Percentiles rank a stretch among this genome's conserved stretches.
These are phyloP conservation scores for Cenchrus fungigraminus DNA, from an alignment of 176 grass and related monocot species.

Conservation along the genomic window DNA sequence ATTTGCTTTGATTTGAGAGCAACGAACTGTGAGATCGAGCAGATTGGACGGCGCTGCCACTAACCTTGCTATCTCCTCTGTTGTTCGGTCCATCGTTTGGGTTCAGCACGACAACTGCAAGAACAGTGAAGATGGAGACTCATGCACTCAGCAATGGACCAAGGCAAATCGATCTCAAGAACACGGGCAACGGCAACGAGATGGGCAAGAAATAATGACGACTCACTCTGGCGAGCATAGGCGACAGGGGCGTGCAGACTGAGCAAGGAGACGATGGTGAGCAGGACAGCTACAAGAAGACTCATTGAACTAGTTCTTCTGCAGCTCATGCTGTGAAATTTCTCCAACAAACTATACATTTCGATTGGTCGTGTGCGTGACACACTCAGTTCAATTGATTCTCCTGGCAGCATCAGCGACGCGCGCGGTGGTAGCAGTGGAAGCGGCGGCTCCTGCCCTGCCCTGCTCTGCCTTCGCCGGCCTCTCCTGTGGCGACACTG, in stretches of 20 bases:
- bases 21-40: background rate
- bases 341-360: background rate
- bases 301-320: background rate
- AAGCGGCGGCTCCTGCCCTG: no score
- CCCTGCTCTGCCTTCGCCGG: no score
- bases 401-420: no score
- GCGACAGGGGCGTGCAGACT: slow-evolving; percentile 12
- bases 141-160: background rate
- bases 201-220: background rate
- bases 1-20: background rate
- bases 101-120: slow-evolving; percentile 37
- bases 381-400: no score
- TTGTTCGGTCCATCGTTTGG: background rate
- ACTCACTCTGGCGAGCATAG: slow-evolving; percentile 47
- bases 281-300: background rate
- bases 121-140: background rate
- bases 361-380: background rate
- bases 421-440: no score
- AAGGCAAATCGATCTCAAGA: background rate
- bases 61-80: slow-evolving; percentile 11
- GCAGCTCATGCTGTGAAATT: slow-evolving; percentile 22
- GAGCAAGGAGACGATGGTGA: slow-evolving; percentile 35
- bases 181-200: background rate
- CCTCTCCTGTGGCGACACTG: no score
- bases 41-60: slow-evolving; percentile 1